Percentiles rank a stretch among this genome's conserved stretches.
phyloP scores from a whole-genome alignment of 2,329 filamentous ascomycete species.

The Paecilomyces sp. region DNA sequence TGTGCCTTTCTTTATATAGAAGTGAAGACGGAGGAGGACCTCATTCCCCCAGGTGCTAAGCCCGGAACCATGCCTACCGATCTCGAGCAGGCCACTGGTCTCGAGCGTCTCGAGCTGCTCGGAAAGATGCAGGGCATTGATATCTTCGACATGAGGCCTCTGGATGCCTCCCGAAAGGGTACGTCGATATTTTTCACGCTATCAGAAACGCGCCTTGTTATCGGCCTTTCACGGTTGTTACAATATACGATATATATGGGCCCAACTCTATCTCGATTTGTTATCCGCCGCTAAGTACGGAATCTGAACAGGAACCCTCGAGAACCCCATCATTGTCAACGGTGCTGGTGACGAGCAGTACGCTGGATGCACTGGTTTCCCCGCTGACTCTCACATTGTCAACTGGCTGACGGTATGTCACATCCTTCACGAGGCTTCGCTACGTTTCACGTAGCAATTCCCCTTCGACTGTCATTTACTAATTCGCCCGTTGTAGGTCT shows the following conservation, averaged over 20 bases:
- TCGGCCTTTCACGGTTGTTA: neutral
- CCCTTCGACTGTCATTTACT: neutral
- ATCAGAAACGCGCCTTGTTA: neutral
- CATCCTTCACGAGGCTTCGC: slow-evolving; percentile 9
- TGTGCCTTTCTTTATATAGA: slow-evolving; percentile 49
- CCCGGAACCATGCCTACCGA: slow-evolving; percentile 85
- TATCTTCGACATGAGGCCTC: slow-evolving; percentile 95
- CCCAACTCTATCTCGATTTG: neutral
- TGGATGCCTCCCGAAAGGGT: slow-evolving; percentile 86
- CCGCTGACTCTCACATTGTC: slow-evolving; percentile 84
- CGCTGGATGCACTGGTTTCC: slow-evolving; percentile 88
- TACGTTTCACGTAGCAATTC: neutral
- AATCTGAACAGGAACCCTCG: slow-evolving; percentile 61
- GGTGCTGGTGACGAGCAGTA: slow-evolving; percentile 95
- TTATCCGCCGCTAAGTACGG: neutral
- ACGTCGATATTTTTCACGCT: slow-evolving; percentile 23
- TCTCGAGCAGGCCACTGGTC: slow-evolving; percentile 90
- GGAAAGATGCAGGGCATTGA: slow-evolving; percentile 99
- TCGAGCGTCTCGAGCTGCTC: slow-evolving; percentile 96
- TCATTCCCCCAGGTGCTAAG: slow-evolving; percentile 73
- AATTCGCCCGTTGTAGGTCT: slow-evolving; percentile 50
- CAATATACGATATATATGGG: neutral
- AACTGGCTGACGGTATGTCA: slow-evolving; percentile 78
- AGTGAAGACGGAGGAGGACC: slow-evolving; percentile 73
- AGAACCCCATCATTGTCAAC: slow-evolving; percentile 84